Base-by-base conservation (phyloP, 371 early-diverging fungal species). In the Mucor irregularis region DNA sequence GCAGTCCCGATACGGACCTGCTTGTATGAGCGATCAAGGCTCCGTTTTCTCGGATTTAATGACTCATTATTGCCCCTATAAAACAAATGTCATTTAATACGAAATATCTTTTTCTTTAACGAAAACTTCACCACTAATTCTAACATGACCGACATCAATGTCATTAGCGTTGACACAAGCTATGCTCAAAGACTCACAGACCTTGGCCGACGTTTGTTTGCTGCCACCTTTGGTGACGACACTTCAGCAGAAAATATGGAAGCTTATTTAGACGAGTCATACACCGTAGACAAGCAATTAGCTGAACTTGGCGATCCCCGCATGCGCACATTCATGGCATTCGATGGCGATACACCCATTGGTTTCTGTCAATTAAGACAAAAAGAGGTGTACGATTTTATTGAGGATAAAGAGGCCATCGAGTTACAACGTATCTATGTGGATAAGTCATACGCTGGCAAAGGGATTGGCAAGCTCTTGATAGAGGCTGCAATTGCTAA, bases 361-460 rank as follows among this genome's bases (percentile, higher is more conserved):
- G 68, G 61, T 8, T 71, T 64, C 26, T 56, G 50, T 43, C 71
- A 67, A 53, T n/a, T 71, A 25, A 49, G 46, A 14, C 30, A 49
- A 28, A 53, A 33, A 7, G 29, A 54, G 14, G 59, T 61, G 1
- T 67, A 66, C 21, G 67, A 63, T 25, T 66, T 70, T 24, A 26
- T 63, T 17, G 57, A 39, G 26, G 67, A 63, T 31, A 13, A 47
- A 28, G 51, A 58, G 0, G 61, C 71, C 3, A 64, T 70, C n/a
- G 68, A 71, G 48, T 19, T 71, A 4, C 52, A 57, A 42, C 39
- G 71, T 16, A 61, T 67, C 14, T 71, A 71, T 45, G 57, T 71
- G 9, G 67, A 67, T 19, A 62, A 59, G 19, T 38, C 31, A 11
- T 62, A 42, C 21, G 42, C 34, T 8, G 62, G 71, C 22, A 44